These are phyloP conservation scores for Globisporangium paroecandrum DNA, from an alignment of 352 stramenopile species.

Conservation along the genomic window DNA sequence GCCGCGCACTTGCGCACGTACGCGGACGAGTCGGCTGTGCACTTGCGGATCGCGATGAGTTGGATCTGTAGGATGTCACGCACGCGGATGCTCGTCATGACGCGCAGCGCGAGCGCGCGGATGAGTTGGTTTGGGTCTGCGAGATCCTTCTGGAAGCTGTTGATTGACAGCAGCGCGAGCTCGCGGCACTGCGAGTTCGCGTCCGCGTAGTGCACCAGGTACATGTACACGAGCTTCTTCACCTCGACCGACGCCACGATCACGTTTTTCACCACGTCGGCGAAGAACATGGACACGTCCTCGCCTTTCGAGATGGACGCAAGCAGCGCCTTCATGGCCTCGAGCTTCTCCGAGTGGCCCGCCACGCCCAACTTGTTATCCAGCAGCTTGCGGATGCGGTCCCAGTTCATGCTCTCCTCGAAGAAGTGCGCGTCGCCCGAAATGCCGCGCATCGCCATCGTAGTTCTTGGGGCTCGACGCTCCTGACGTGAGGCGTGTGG, in stretches of 20 bases:
- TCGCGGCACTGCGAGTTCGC: conserved; percentile 93
- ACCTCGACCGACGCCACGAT: conserved; percentile 95
- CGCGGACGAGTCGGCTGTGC: conserved; percentile 88
- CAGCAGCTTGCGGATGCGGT: conserved; percentile 83
- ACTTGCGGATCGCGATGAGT: conserved; percentile 94
- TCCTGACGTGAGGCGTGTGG: background rate
- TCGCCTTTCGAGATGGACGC: conserved; percentile 96
- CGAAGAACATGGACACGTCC: conserved; percentile 97
- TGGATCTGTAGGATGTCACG: conserved; percentile 99
- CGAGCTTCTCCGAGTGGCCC: conserved; percentile 87
- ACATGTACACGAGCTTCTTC: conserved; percentile 99
- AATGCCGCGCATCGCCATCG: conserved; percentile 61
- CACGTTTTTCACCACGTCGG: conserved; percentile 96
- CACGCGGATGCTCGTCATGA: conserved; percentile 98
- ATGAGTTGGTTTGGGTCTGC: conserved; percentile 94
- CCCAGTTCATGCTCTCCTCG: conserved; percentile 94
- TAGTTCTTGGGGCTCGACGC: background rate
- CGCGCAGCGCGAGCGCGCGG: conserved; percentile 90
- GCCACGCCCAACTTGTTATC: conserved; percentile 88
- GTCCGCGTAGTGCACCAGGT: conserved; percentile 98
- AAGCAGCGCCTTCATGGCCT: conserved; percentile 98
- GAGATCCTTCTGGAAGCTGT: conserved; percentile 98
- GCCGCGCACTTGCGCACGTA: conserved; percentile 98
- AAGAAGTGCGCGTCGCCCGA: conserved; percentile 95
- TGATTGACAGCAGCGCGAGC: conserved; percentile 96